A percentile compares a stretch with the other conserved stretches of the same genome.
Evolutionary conservation across 2,329 filamentous ascomycete species (phyloP).

Genomic region (Calonectria crousiana): DNA sequence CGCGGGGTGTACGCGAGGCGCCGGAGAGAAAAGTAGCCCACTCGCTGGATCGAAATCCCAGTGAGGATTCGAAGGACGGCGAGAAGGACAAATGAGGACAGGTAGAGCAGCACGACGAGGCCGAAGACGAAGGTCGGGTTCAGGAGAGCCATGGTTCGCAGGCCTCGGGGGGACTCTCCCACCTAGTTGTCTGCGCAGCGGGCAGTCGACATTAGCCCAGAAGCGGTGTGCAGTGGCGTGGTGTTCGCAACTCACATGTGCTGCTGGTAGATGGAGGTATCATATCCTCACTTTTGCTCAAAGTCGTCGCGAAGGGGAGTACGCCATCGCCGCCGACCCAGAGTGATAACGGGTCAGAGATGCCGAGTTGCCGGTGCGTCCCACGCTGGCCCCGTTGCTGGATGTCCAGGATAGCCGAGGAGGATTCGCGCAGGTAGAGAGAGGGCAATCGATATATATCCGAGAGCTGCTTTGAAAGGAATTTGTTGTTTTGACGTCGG

Average conservation of each 20-base stretch:
- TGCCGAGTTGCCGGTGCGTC: constrained; percentile 39
- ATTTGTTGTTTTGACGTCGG: constrained; percentile 9
- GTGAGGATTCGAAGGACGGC: constrained; percentile 93
- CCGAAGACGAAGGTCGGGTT: constrained; percentile 88
- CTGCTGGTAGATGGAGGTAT: constrained; percentile 38
- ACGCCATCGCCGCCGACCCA: constrained; percentile 42
- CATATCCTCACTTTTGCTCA: constrained; percentile 42
- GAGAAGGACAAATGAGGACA: constrained; percentile 93
- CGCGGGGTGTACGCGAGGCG: constrained; percentile 90
- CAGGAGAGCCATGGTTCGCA: constrained; percentile 69
- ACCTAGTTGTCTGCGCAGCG: constrained; percentile 37
- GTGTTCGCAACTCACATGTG: constrained; percentile 39
- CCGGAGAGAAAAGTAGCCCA: constrained; percentile 92
- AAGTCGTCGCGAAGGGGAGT: constrained; percentile 36
- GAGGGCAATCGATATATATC: constrained; percentile 20
- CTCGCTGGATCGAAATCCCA: constrained; percentile 93
- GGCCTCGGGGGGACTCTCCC: constrained; percentile 41
- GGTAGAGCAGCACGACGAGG: constrained; percentile 85
- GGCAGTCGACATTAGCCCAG: constrained; percentile 34
- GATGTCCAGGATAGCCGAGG: constrained; percentile 23
- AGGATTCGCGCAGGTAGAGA: background rate
- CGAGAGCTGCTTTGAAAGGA: constrained; percentile 4
- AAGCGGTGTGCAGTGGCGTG: constrained; percentile 42
- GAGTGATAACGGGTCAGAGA: constrained; percentile 25
- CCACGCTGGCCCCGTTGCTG: constrained; percentile 25